These are phyloP conservation scores for Nemania sp. DNA, from an alignment of 2,329 filamentous ascomycete genomes.

Conservation along the genomic window DNA sequence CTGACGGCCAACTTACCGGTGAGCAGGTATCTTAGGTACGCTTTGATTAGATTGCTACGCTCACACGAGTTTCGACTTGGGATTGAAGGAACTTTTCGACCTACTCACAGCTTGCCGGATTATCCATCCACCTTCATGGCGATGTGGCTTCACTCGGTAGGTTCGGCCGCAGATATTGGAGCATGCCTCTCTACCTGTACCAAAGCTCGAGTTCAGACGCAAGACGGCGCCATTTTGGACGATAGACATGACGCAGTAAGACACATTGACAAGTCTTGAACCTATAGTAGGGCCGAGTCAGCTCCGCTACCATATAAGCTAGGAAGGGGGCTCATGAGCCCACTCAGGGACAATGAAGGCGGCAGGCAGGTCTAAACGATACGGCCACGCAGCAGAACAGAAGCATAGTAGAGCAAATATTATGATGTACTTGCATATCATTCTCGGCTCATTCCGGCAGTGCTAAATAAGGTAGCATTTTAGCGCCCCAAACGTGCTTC, in stretches of 20 bases:
- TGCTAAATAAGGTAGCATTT: neutral
- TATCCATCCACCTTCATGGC: neutral
- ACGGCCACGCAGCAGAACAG: neutral
- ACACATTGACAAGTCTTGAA: conserved; percentile 5
- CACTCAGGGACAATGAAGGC: neutral
- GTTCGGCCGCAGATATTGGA: neutral
- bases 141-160: neutral
- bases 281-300: conserved; percentile 12
- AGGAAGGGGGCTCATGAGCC: neutral
- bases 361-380: conserved; percentile 8
- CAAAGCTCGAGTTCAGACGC: neutral
- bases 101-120: neutral
- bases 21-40: neutral
- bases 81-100: neutral
- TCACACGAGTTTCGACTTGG: neutral
- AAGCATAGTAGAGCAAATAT: too few species aligned
- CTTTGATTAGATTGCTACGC: neutral
- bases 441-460: conserved; percentile 3
- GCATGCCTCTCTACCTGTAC: neutral
- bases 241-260: conserved; percentile 12
- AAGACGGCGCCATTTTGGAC: conserved; percentile 2
- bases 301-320: conserved; percentile 8
- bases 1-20: neutral
- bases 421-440: neutral
- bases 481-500: neutral